These are phyloP conservation scores for Biscogniauxia mediterranea DNA, from an alignment of 2,329 filamentous ascomycete species.

Conservation along the genomic window DNA sequence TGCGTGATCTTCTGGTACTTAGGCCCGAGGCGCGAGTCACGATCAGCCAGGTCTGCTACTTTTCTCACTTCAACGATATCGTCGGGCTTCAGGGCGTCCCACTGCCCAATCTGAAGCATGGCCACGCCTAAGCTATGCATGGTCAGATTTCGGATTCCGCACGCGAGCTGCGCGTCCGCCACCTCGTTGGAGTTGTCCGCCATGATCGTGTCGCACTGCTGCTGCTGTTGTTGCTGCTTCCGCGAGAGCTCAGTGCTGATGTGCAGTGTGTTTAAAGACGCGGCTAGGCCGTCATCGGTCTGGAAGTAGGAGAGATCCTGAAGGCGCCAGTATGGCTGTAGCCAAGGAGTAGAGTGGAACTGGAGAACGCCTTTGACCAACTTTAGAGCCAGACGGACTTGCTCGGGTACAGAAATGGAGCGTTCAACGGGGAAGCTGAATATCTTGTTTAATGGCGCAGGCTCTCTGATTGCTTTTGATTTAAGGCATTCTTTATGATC, in stretches of 20 bases:
- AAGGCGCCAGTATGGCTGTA: conserved; percentile 8
- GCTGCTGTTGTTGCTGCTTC: no score
- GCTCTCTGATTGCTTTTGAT: conserved; percentile 4
- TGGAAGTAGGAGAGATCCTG: conserved; percentile 17
- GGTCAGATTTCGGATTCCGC: conserved; percentile 25
- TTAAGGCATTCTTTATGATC: conserved; percentile 9
- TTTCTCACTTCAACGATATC: conserved; percentile 25
- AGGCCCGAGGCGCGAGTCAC: conserved; percentile 14
- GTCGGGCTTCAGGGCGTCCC: conserved; percentile 15
- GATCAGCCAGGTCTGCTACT: conserved; percentile 8
- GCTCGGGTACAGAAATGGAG: conserved; percentile 10
- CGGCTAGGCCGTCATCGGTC: conserved; percentile 6
- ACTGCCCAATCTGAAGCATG: conserved; percentile 28
- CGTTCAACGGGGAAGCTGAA: conserved; percentile 25
- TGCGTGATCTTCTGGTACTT: conserved; percentile 25
- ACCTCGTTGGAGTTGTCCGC: conserved; percentile 2
- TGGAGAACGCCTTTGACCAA: conserved; percentile 9
- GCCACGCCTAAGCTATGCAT: conserved; percentile 29
- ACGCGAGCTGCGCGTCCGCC: conserved; percentile 12
- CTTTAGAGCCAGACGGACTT: conserved; percentile 10
- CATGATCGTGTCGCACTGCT: not conserved
- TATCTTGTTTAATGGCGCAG: conserved; percentile 2
- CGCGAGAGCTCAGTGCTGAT: conserved; percentile 10
- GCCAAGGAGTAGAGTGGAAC: conserved; percentile 6
- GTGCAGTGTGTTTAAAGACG: conserved; percentile 15